These are phyloP conservation scores for Xylaria curta DNA, from an alignment of 495 filamentous ascomycete species.

Conservation along the genomic window DNA sequence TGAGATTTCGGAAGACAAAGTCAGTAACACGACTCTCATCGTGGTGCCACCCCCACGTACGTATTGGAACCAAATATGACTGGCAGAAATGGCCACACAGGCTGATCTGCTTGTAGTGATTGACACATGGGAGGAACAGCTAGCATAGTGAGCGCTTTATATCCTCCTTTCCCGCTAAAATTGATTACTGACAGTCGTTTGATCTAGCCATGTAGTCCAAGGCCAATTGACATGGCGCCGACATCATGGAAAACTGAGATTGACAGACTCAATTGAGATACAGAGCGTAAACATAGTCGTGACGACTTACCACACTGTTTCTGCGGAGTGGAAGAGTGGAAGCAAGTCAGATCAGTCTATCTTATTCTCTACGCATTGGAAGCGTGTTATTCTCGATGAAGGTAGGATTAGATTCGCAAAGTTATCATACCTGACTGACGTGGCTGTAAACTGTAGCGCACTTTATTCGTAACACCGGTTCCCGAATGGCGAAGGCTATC, in stretches of 20 bases:
- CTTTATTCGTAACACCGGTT: conserved; percentile 47
- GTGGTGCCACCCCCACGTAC: conserved; percentile 47
- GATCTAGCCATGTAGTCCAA: background rate
- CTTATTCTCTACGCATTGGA: conserved; percentile 43
- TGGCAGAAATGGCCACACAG: conserved; percentile 5
- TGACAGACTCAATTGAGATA: background rate
- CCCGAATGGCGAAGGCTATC: conserved; percentile 42
- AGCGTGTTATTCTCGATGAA: conserved; percentile 55
- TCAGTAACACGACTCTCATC: conserved; percentile 37
- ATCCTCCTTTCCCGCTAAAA: background rate
- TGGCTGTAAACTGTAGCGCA: conserved; percentile 40
- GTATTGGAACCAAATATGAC: background rate
- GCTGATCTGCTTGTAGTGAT: conserved; percentile 4
- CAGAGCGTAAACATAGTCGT: conserved; percentile 3
- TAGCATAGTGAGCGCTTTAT: background rate
- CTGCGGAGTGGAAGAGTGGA: conserved; percentile 3
- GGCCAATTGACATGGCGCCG: conserved; percentile 12
- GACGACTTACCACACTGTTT: conserved; percentile 16
- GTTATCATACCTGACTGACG: background rate
- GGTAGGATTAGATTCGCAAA: conserved; percentile 34
- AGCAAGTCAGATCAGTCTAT: background rate
- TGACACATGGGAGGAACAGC: conserved; percentile 17
- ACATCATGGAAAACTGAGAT: background rate
- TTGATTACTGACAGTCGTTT: background rate
- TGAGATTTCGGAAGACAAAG: background rate